Evolutionary conservation across 345 rosid genomes (phyloP).

Genomic region (Citrus maxima): DNA sequence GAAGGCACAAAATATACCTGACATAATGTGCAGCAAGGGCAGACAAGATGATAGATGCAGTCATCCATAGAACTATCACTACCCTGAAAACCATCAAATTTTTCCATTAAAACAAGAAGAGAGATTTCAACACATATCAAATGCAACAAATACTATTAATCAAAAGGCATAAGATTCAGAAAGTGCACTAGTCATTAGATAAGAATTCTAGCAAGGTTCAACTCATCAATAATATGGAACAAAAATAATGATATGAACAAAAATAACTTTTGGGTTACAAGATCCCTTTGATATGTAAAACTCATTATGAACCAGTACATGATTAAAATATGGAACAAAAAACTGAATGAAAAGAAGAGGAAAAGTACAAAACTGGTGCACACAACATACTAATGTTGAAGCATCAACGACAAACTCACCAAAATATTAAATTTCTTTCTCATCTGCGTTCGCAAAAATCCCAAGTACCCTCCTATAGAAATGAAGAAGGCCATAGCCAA

Average conservation of each 20-base stretch:
- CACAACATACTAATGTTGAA: neutral
- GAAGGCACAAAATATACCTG: conserved; percentile 46
- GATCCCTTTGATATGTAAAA: neutral
- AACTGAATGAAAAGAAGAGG: neutral
- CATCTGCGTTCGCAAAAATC: conserved; percentile 64
- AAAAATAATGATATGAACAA: no score
- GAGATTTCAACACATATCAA: neutral
- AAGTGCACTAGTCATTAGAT: neutral
- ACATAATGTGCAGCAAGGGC: conserved; percentile 74
- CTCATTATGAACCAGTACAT: neutral
- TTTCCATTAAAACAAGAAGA: neutral
- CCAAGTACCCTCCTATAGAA: conserved; percentile 56
- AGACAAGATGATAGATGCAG: conserved; percentile 65
- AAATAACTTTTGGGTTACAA: neutral
- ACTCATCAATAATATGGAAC: no score
- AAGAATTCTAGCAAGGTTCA: neutral
- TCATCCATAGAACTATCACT: conserved; percentile 66
- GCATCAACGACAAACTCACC: conserved; percentile 39
- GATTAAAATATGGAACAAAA: neutral
- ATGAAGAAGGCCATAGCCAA: conserved; percentile 52
- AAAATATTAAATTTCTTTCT: conserved; percentile 74
- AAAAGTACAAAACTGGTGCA: neutral
- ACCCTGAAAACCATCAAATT: conserved; percentile 46
- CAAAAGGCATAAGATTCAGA: neutral
- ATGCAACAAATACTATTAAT: neutral